Percentiles rank a stretch among this genome's conserved stretches.
Evolutionary conservation across 2,329 filamentous ascomycete species (phyloP).

Genomic region (Talaromyces sp.): DNA sequence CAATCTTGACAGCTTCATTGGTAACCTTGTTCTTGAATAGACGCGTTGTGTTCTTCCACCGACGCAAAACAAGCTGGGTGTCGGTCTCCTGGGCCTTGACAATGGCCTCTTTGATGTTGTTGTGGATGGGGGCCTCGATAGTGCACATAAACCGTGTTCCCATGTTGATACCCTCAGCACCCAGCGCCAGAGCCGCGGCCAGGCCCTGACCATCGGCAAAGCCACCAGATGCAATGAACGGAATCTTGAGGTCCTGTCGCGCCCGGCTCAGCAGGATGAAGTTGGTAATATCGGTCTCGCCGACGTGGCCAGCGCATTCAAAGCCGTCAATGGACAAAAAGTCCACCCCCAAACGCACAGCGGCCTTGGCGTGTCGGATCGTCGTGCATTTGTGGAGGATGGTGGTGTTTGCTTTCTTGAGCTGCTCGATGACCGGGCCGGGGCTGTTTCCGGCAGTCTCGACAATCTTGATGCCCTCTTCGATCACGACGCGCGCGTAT

Average conservation of each 20-base stretch:
- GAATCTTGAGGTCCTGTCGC: conserved; percentile 74
- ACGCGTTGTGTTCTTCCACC: conserved; percentile 89
- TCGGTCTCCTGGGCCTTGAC: conserved; percentile 84
- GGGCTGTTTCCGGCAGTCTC: conserved; percentile 90
- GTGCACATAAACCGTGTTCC: conserved; percentile 98
- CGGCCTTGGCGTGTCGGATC: conserved; percentile 85
- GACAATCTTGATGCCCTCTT: conserved; percentile 85
- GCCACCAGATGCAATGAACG: conserved; percentile 92
- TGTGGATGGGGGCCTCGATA: conserved; percentile 83
- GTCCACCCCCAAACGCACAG: conserved; percentile 90
- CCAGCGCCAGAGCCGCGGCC: conserved; percentile 81
- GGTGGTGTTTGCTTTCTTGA: conserved; percentile 73
- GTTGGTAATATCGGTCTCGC: conserved; percentile 50
- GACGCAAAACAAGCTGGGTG: conserved; percentile 77
- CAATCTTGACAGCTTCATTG: conserved; percentile 70
- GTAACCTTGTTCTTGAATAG: conserved; percentile 89
- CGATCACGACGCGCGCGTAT: conserved; percentile 87
- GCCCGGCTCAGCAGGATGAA: conserved; percentile 71
- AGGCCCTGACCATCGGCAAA: conserved; percentile 93
- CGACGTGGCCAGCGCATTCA: conserved; percentile 75
- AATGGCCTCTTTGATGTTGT: conserved; percentile 90
- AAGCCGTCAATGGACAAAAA: conserved; percentile 97
- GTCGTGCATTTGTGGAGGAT: conserved; percentile 98
- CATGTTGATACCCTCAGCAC: conserved; percentile 96
- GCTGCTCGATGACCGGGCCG: conserved; percentile 79